Base-by-base conservation (phyloP, 768 basidiomycete genomes). In the Lactarius tabidus region DNA sequence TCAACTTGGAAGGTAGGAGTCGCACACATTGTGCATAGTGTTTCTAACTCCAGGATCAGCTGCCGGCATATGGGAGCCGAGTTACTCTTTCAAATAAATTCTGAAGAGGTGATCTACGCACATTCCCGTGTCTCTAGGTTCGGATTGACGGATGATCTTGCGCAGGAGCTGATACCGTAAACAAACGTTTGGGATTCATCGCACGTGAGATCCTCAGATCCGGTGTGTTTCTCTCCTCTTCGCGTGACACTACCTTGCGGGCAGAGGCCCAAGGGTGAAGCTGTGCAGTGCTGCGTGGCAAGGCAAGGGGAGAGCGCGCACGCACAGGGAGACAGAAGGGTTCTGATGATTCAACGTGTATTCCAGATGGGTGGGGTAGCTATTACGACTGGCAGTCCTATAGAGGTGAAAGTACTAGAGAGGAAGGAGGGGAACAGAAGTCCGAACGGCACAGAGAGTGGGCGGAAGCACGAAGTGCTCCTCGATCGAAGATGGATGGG, bases 241-340 rank as follows among this genome's bases (percentile, higher is more conserved):
- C 96, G 98, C 79, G 96, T 95, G 0, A 98, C 82, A 87, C 69
- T n/a, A n/a, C n/a, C n/a, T n/a, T n/a, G n/a, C n/a, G n/a, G n/a
- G n/a, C n/a, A n/a, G n/a, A n/a, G n/a, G 92, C 92, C 0, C 93
- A 94, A 3, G 81, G 89, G 90, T 86, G n/a, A 65, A 54, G 74
- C 67, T 36, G n/a, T n/a, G n/a, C n/a, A n/a, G n/a, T n/a, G n/a
- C n/a, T n/a, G n/a, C n/a, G n/a, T n/a, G n/a, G n/a, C n/a, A n/a
- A n/a, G n/a, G n/a, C n/a, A n/a, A n/a, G n/a, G n/a, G n/a, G n/a
- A n/a, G n/a, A n/a, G n/a, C n/a, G n/a, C n/a, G n/a, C n/a, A n/a
- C n/a, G n/a, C n/a, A n/a, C 53, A 26, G 38, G 45, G 59, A 39
- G 6, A 8, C 31, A 2, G 10, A 51, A 23, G 9, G n/a, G n/a